Conservation (phyloP, 257 asterid genomes). For the Solanum clarkiae region DNA sequence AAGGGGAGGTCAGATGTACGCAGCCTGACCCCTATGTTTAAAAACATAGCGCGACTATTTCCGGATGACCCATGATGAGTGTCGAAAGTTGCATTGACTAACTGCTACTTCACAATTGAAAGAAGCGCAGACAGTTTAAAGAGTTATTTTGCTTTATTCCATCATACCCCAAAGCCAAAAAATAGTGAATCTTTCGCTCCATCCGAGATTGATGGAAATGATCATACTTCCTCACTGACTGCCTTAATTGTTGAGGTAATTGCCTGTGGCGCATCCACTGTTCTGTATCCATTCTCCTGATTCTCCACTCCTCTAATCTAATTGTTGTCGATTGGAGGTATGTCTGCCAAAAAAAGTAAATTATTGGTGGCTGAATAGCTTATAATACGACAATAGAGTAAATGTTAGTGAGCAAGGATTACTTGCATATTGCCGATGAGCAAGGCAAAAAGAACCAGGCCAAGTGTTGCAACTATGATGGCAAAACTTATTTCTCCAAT, state of each 20-base stretch:
- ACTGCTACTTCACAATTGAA: no score
- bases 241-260: constrained; percentile 69
- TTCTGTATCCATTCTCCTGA: constrained; percentile 72
- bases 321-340: constrained; percentile 87
- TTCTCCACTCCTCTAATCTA: constrained; percentile 91
- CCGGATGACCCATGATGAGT: no score
- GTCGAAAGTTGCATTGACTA: no score
- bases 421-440: constrained; percentile 95
- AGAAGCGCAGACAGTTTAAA: no score
- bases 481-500: constrained; percentile 78
- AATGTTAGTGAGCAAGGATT: constrained; percentile 5
- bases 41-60: no score
- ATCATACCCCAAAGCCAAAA: no score
- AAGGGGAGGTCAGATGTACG: no score
- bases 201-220: no score
- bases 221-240: constrained; percentile 75
- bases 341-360: constrained; percentile 36
- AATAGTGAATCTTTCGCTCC: no score
- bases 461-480: constrained; percentile 55
- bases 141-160: no score
- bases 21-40: no score
- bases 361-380: background rate
- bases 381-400: background rate
- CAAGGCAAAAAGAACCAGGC: constrained; percentile 80
- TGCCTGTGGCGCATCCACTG: constrained; percentile 97